Evolutionary conservation across 1,284 basidiomycete genomes (phyloP).

Genomic region (Singerocomus inundabilis): DNA sequence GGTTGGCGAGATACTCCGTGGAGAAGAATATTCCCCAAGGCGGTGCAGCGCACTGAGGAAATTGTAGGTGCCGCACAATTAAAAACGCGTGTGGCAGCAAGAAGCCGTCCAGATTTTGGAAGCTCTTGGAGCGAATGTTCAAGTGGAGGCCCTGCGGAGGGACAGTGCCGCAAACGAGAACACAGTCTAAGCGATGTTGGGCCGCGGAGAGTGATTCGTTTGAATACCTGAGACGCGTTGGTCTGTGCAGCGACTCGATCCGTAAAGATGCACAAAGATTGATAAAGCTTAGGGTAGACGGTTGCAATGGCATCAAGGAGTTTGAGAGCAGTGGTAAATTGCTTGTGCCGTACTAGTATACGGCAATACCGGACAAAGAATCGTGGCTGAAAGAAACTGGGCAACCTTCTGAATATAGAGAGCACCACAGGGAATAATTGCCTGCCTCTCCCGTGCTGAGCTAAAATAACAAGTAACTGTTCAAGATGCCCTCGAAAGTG

Average conservation of each 20-base stretch:
- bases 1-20: conserved; percentile 39
- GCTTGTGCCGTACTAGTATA: conserved; percentile 18
- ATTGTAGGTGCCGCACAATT: conserved; percentile 28
- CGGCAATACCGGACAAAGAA: conserved; percentile 28
- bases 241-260: conserved; percentile 8
- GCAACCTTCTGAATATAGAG: conserved; percentile 17
- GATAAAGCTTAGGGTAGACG: conserved; percentile 12
- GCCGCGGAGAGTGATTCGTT: conserved; percentile 3
- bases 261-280: conserved; percentile 10
- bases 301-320: conserved; percentile 12
- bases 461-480: conserved; percentile 22
- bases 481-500: conserved; percentile 32
- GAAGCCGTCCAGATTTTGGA: conserved; percentile 31
- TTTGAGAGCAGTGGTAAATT: conserved; percentile 16
- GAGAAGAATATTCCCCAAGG: conserved; percentile 56
- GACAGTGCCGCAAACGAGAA: conserved; percentile 14
- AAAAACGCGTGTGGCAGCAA: conserved; percentile 46
- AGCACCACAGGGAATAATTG: conserved; percentile 20
- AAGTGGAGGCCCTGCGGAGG: conserved; percentile 6
- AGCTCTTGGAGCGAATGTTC: conserved; percentile 22
- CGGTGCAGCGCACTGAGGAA: conserved; percentile 36
- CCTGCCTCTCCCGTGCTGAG: conserved; percentile 18
- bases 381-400: conserved; percentile 21
- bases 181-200: conserved; percentile 20
- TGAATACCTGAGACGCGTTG: conserved; percentile 9